These are phyloP conservation scores for Trichosporon ovoides DNA, from an alignment of 1,284 basidiomycete genomes.

Conservation along the genomic window DNA sequence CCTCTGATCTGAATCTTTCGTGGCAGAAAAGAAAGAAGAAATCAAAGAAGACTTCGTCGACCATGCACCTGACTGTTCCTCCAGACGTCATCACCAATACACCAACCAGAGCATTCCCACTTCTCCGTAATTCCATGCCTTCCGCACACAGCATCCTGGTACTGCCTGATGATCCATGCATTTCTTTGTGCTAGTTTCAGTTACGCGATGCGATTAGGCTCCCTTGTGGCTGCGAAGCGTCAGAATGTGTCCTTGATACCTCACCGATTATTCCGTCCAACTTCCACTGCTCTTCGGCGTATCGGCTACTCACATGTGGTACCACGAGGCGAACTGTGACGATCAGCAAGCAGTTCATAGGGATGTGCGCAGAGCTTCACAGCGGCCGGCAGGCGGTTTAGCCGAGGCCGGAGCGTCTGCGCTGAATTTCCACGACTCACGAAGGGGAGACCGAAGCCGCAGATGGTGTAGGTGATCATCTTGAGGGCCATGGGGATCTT, in stretches of 20 bases:
- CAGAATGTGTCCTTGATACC: neutral
- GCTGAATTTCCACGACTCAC: no score
- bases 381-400: neutral
- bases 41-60: neutral
- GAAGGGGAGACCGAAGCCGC: slow-evolving; percentile 24
- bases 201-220: neutral
- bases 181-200: neutral
- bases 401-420: no score
- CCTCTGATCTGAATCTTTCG: neutral
- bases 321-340: slow-evolving; percentile 1
- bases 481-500: slow-evolving; percentile 37
- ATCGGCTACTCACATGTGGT: slow-evolving; percentile 2
- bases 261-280: neutral
- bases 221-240: neutral
- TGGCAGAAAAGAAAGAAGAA: neutral
- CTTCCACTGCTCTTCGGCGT: neutral
- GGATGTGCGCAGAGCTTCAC: neutral
- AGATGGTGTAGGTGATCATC: slow-evolving; percentile 28
- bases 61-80: neutral
- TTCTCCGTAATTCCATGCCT: neutral
- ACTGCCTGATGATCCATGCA: slow-evolving; percentile 1
- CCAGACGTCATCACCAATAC: neutral
- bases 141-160: neutral
- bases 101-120: neutral
- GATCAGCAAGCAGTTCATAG: neutral